Evolutionary conservation across 1,284 basidiomycete species (phyloP).

Genomic region (Sporisorium iseilematis-ciliati): DNA sequence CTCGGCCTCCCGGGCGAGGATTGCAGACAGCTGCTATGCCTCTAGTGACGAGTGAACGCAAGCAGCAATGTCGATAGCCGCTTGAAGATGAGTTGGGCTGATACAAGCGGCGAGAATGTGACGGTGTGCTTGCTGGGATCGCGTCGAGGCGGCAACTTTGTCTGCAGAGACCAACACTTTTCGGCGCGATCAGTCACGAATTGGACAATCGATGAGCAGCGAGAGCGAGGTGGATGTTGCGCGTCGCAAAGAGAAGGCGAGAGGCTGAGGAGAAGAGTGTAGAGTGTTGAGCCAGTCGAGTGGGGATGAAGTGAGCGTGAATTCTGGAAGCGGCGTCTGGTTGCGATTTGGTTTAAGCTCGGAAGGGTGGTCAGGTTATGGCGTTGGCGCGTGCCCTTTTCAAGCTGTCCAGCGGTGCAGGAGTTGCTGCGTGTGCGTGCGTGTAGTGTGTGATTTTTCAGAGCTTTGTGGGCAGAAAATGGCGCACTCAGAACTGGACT

Average conservation of each 20-base stretch:
- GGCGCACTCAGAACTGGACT: background rate
- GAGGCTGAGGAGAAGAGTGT: too few species aligned
- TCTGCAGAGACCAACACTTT: background rate
- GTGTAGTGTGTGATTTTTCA: background rate
- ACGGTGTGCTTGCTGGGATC: slow-evolving; percentile 1
- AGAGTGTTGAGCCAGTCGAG: background rate
- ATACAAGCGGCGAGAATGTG: background rate
- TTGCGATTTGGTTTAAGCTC: background rate
- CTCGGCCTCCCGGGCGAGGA: background rate
- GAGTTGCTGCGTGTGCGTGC: slow-evolving; percentile 1
- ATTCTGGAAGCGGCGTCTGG: background rate
- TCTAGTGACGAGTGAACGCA: too few species aligned
- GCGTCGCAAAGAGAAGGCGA: background rate
- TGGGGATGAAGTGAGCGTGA: background rate
- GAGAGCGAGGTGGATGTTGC: background rate
- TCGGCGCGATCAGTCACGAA: background rate
- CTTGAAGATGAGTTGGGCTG: background rate
- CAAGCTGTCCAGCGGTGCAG: too few species aligned
- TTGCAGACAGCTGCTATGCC: background rate
- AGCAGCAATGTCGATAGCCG: background rate
- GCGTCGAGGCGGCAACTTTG: background rate
- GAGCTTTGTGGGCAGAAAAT: background rate
- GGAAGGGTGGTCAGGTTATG: background rate
- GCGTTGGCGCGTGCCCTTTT: slow-evolving; percentile 6
- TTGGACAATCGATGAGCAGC: background rate